Conservation (phyloP, 2,329 filamentous ascomycete species). For the Calonectria honghensis region DNA sequence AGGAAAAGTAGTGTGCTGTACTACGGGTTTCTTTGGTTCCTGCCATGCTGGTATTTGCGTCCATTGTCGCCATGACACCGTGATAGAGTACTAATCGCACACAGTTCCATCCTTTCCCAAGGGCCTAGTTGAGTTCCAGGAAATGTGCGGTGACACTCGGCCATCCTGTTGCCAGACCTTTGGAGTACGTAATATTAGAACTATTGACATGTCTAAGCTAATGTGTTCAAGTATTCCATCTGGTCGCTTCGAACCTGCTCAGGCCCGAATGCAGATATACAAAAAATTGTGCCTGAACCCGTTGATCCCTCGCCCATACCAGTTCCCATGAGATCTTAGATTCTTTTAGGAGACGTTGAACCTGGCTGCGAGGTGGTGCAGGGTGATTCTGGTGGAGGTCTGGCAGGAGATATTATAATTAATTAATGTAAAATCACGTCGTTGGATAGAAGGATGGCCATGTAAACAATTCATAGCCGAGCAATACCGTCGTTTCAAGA, state of each 20-base stretch:
- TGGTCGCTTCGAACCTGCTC: conserved; percentile 3
- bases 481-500: neutral
- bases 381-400: no score
- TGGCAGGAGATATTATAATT: neutral
- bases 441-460: neutral
- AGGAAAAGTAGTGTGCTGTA: conserved; percentile 4
- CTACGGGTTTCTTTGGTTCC: conserved; percentile 14
- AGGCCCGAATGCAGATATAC: neutral
- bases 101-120: neutral
- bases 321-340: neutral
- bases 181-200: neutral
- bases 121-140: neutral
- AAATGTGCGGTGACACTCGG: neutral
- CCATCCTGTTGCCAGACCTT: conserved; percentile 2
- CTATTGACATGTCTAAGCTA: neutral
- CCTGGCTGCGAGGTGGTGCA: no score
- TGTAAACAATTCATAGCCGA: neutral
- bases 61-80: neutral
- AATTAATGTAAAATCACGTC: neutral
- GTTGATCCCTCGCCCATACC: neutral
- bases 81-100: neutral
- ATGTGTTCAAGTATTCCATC: neutral
- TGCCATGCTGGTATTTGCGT: neutral
- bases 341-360: neutral
- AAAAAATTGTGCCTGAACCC: neutral